phyloP scores from a whole-genome alignment of 805 yeast genomes.

The Trichomonascus vanleenenianus region DNA sequence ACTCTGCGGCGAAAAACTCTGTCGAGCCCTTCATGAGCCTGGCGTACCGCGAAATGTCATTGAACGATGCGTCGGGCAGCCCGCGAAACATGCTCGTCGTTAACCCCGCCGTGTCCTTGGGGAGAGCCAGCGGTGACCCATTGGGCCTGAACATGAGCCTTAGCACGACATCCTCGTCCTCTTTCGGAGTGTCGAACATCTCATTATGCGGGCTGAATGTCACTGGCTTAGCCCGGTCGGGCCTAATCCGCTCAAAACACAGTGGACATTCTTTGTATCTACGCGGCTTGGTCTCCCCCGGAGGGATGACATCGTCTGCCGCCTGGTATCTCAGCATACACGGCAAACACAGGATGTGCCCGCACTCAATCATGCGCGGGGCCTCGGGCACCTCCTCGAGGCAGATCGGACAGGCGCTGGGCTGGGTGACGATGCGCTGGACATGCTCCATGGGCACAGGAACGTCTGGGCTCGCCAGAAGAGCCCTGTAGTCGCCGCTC shows the following conservation, averaged over 20 bases:
- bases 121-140: conserved; percentile 18
- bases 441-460: conserved; percentile 56
- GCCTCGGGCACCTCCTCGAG: conserved; percentile 76
- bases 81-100: conserved; percentile 4
- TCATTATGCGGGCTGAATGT: conserved; percentile 40
- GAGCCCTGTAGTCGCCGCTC: conserved; percentile 46
- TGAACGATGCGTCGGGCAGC: conserved; percentile 8
- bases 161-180: conserved; percentile 47
- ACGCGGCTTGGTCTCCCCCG: conserved; percentile 14
- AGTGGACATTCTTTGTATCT: conserved; percentile 72
- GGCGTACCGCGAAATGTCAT: conserved; percentile 34
- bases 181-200: conserved; percentile 48
- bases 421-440: conserved; percentile 63
- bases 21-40: conserved; percentile 64
- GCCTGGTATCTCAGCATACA: conserved; percentile 70
- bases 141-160: conserved; percentile 52
- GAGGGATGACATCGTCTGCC: conserved; percentile 34
- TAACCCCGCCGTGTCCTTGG: conserved; percentile 11
- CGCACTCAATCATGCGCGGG: conserved; percentile 92
- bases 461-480: conserved; percentile 66
- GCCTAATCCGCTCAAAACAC: conserved; percentile 53
- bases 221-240: conserved; percentile 60
- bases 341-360: conserved; percentile 81
- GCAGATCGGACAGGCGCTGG: conserved; percentile 84
- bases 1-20: conserved; percentile 45